These are phyloP conservation scores for Aphanoascus verrucosus DNA, from an alignment of 2,329 filamentous ascomycete species.

Conservation along the genomic window DNA sequence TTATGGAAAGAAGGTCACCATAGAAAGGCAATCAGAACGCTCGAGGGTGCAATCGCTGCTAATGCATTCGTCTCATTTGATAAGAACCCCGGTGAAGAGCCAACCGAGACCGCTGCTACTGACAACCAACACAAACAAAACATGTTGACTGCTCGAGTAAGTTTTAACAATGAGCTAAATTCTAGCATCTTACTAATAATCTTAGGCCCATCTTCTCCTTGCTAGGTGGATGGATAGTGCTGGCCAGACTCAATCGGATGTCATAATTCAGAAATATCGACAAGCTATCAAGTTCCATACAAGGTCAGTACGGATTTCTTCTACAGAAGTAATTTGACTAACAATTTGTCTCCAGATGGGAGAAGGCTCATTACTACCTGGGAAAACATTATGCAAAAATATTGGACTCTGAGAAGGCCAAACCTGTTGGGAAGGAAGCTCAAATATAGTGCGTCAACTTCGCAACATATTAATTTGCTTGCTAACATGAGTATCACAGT, in stretches of 20 bases:
- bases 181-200: constrained; percentile 12
- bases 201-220: constrained; percentile 67
- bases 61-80: constrained; percentile 57
- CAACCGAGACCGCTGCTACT: constrained; percentile 26
- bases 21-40: constrained; percentile 83
- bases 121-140: constrained; percentile 42
- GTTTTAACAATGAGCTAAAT: neutral
- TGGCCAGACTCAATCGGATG: constrained; percentile 79
- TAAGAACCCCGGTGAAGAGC: constrained; percentile 27
- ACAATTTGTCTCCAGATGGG: constrained; percentile 52
- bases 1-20: constrained; percentile 90
- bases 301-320: constrained; percentile 19
- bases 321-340: constrained; percentile 2
- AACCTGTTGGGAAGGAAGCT: constrained; percentile 65
- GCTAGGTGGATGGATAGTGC: constrained; percentile 95
- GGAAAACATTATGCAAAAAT: constrained; percentile 97
- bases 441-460: constrained; percentile 47
- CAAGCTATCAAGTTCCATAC: constrained; percentile 48
- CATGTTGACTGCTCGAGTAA: constrained; percentile 37
- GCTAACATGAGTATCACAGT: constrained; percentile 22
- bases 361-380: constrained; percentile 94
- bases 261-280: constrained; percentile 71
- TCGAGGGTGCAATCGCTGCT: constrained; percentile 73
- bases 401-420: constrained; percentile 72
- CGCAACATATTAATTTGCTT: neutral